phyloP scores from a whole-genome alignment of 106 monocot species.

The Dendrobium huoshanense region DNA sequence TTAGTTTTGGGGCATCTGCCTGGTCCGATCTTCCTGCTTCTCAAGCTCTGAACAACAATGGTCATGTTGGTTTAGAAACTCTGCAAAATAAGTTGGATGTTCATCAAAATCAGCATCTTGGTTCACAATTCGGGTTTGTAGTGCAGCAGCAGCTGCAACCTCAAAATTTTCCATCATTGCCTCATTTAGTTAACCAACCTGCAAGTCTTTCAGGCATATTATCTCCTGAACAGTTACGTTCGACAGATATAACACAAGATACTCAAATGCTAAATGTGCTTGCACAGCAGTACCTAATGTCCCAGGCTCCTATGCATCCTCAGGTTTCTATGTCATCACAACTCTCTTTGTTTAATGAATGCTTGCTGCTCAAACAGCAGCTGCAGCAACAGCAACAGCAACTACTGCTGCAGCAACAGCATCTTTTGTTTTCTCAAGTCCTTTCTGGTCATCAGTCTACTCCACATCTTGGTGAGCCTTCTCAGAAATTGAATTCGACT shows the following conservation, averaged over 20 bases:
- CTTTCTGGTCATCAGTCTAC: conserved; percentile 37
- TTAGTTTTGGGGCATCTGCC: conserved; percentile 12
- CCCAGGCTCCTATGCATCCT: conserved; percentile 53
- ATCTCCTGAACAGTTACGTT: conserved; percentile 41
- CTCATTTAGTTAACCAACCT: conserved; percentile 31
- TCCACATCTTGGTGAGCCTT: conserved; percentile 34
- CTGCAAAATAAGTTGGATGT: conserved; percentile 29
- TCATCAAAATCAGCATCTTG: conserved; percentile 34
- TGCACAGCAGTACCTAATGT: conserved; percentile 63
- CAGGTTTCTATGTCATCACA: conserved; percentile 37
- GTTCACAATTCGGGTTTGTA: conserved; percentile 28
- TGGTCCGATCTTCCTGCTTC: not conserved
- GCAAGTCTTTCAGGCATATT: conserved; percentile 23
- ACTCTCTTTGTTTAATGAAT: conserved; percentile 46
- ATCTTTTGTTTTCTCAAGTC: conserved; percentile 58
- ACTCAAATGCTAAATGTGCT: conserved; percentile 49
- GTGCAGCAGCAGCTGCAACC: conserved; percentile 13
- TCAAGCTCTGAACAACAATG: conserved; percentile 20
- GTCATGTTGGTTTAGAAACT: conserved; percentile 22
- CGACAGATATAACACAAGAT: conserved; percentile 56
- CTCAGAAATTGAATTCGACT: conserved; percentile 21
- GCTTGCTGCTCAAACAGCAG: conserved; percentile 54
- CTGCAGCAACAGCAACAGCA: conserved; percentile 30
- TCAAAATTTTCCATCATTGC: conserved; percentile 25
- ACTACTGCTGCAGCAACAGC: conserved; percentile 33